Conservation (phyloP, 305 asterid species). For the Nicotiana rustica region DNA sequence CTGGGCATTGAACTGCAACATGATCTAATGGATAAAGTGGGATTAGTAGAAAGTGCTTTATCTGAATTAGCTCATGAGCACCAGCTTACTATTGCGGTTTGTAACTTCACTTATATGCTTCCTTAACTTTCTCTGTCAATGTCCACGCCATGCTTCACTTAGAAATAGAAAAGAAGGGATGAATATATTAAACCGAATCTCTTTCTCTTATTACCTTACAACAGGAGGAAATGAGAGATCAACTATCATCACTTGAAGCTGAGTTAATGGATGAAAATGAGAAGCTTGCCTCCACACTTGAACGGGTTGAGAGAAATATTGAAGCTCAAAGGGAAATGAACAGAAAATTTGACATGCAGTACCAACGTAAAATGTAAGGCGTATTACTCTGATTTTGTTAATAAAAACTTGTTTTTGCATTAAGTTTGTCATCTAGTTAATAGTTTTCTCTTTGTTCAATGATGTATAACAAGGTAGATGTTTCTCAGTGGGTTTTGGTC, state of each 20-base stretch:
- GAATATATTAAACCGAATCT: constrained; percentile 3
- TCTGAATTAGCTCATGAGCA: constrained; percentile 68
- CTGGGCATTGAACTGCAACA: constrained; percentile 38
- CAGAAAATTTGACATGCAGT: constrained; percentile 74
- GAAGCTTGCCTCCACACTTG: constrained; percentile 54
- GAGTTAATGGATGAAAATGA: constrained; percentile 60
- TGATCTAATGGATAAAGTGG: too few relatives aligned
- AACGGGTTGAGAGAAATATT: constrained; percentile 51
- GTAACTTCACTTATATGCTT: constrained; percentile 38
- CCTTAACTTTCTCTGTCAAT: constrained; percentile 3
- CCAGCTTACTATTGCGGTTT: constrained; percentile 66
- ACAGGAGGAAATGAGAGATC: constrained; percentile 87
- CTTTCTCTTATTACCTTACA: constrained; percentile 39
- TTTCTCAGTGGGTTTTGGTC: neutral
- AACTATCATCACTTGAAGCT: constrained; percentile 63
- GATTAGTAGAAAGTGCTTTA: constrained; percentile 25
- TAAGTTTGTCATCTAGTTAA: constrained; percentile 3
- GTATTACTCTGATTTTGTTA: neutral
- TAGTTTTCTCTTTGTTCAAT: constrained; percentile 28
- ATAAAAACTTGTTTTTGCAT: neutral
- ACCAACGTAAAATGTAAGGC: constrained; percentile 79
- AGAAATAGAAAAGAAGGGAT: neutral
- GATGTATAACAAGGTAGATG: neutral
- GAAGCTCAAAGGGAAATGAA: constrained; percentile 70
- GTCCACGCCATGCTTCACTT: neutral